Base-by-base conservation (phyloP, 495 filamentous ascomycete species). In the Lentithecium fluviatile region DNA sequence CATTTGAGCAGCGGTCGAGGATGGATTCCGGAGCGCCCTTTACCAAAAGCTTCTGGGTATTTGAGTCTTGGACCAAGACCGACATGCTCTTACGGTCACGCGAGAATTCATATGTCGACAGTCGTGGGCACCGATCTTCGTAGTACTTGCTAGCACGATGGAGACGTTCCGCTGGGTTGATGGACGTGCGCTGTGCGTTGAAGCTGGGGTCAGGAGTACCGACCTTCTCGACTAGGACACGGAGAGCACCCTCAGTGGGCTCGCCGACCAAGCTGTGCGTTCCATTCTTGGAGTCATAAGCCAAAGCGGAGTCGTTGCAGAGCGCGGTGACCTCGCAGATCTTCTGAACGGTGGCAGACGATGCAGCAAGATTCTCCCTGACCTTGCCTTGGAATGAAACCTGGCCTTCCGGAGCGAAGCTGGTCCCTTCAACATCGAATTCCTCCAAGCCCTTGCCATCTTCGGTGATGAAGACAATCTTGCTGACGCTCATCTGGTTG, bases 81-180 rank as follows among this genome's bases (percentile, higher is more conserved):
- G 95, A 99, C 95, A 99, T 99, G 71, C 95, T 97, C 81, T 99
- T 99, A 20, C 95, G 83, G 73, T 97, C 95, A 69, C 95, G 86
- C 5, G 95, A 97, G 75, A 99, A 99, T 71, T 99, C 95, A 62
- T 92, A 99, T 13, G 90, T 95, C 1, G 92, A 85, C 56, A 95
- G 80, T 53, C 86, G 83, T 32, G 85, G 83, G 48, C 83, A 80
- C 66, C 81, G 80, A 54, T 84, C 77, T 76, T 96, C 93, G 70
- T 95, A 97, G 79, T 87, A 89, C 38, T 83, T 81, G 78, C 90
- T 97, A 45, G 88, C 84, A 66, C 83, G 80, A 72, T 97, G 88
- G 17, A 94, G 76, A 48, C 83, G 81, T 40, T 88, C 80, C 10
- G 78, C 75, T 6, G 77, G 64, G 50, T 82, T 75, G 7, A 83